phyloP scores from a whole-genome alignment of 106 monocot species.

The Posidonia australis region DNA sequence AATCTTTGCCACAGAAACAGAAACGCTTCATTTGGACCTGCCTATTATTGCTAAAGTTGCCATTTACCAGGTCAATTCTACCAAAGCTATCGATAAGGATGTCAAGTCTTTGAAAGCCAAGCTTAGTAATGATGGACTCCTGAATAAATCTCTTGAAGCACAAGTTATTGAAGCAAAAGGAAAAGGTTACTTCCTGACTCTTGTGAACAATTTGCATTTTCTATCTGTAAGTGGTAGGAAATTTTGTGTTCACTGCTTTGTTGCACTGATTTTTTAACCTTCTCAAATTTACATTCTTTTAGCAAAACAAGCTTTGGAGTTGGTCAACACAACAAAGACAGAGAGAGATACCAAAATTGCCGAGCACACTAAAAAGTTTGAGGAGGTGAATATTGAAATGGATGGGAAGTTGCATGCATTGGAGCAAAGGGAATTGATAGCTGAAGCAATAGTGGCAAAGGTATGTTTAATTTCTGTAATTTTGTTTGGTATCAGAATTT shows the following conservation, averaged over 20 bases:
- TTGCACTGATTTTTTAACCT: background rate
- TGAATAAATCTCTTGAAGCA: constrained; percentile 46
- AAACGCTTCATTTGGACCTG: too few relatives aligned
- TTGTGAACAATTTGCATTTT: background rate
- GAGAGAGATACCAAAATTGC: constrained; percentile 32
- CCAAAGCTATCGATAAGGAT: constrained; percentile 63
- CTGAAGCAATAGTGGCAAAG: constrained; percentile 50
- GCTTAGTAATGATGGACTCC: constrained; percentile 46
- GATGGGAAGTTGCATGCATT: constrained; percentile 32
- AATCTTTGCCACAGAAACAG: background rate
- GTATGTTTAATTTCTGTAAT: constrained; percentile 12
- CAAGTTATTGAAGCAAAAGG: constrained; percentile 46
- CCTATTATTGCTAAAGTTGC: constrained; percentile 5
- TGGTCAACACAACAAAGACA: constrained; percentile 36
- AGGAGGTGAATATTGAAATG: constrained; percentile 28
- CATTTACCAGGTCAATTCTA: constrained; percentile 36
- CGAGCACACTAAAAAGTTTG: constrained; percentile 38
- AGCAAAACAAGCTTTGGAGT: constrained; percentile 51
- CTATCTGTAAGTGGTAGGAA: background rate
- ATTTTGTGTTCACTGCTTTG: background rate
- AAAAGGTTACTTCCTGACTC: constrained; percentile 36
- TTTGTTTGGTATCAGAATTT: background rate
- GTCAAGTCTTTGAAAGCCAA: constrained; percentile 57
- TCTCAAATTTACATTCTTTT: background rate
- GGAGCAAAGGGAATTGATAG: constrained; percentile 41